Evolutionary conservation across 495 filamentous ascomycete genomes (phyloP).

Genomic region (Neurospora terricola): DNA sequence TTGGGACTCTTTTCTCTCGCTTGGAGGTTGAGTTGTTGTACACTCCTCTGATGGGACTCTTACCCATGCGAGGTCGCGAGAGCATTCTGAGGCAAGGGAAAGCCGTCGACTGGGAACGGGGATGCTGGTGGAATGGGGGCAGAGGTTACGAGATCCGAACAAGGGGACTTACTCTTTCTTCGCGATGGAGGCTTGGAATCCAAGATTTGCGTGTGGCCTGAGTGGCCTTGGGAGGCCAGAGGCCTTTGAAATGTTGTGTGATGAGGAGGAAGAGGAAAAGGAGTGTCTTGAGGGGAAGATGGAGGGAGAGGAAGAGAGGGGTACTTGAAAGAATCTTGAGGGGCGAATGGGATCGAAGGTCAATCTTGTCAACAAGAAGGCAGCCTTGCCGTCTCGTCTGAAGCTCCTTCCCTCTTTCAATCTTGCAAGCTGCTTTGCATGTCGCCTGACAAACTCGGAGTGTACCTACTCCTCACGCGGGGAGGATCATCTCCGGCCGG

Average conservation of each 20-base stretch:
- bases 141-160: not conserved
- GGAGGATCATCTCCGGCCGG: not conserved
- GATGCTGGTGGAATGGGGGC: not conserved
- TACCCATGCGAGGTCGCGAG: not conserved
- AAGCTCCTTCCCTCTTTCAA: not conserved
- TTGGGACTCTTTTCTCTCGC: not conserved
- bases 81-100: not conserved
- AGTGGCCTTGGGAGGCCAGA: not conserved
- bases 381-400: not conserved
- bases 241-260: not conserved
- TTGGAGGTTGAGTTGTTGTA: not conserved
- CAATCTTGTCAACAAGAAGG: not conserved
- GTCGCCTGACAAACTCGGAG: not conserved
- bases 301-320: not conserved
- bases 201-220: not conserved
- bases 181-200: not conserved
- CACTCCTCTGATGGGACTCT: not conserved
- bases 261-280: not conserved
- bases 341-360: not conserved
- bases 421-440: not conserved
- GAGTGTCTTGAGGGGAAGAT: not conserved
- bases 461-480: not conserved
- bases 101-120: not conserved
- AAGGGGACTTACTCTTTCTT: not conserved
- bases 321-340: not conserved